A percentile compares a stretch with the other conserved stretches of the same genome.
phyloP scores from a whole-genome alignment of 441 rosid genomes.

The Euphorbia celastroides region DNA sequence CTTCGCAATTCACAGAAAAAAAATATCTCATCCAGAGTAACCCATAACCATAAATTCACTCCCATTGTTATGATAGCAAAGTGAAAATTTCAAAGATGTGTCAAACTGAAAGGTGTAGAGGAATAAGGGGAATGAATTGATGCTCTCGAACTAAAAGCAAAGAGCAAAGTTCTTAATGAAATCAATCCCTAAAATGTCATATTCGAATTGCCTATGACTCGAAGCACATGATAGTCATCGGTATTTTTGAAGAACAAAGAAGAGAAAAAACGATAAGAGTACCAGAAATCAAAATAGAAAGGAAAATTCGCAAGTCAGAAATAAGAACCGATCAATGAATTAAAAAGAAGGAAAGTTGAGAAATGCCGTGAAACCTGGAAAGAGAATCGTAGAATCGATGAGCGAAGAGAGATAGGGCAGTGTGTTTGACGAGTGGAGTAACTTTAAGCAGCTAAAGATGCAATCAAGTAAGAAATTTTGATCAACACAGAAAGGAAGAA shows the following conservation, averaged over 20 bases:
- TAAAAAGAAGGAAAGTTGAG: neutral
- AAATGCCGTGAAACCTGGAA: constrained; percentile 44
- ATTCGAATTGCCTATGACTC: neutral
- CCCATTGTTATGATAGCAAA: neutral
- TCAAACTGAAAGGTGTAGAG: neutral
- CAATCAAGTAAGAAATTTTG: neutral
- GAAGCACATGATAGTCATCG: neutral
- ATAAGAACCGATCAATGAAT: neutral
- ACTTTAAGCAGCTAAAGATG: constrained; percentile 41
- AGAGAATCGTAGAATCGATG: constrained; percentile 52
- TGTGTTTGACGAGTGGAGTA: constrained; percentile 60
- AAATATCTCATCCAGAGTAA: neutral
- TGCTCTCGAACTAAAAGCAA: neutral
- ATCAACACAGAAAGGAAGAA: neutral
- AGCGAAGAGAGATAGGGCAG: constrained; percentile 58
- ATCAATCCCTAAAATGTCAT: neutral
- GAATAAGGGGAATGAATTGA: neutral
- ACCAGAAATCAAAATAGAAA: neutral
- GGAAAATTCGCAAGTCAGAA: neutral
- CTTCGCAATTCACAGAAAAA: neutral
- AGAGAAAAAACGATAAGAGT: neutral
- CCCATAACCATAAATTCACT: neutral
- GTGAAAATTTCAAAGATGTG: neutral
- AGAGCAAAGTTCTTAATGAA: neutral
- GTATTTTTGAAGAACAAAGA: neutral